Evolutionary conservation across 768 basidiomycete genomes (phyloP), one percentile per base, ranked within the genome.

Genomic region (Termitomyces sp.): DNA sequence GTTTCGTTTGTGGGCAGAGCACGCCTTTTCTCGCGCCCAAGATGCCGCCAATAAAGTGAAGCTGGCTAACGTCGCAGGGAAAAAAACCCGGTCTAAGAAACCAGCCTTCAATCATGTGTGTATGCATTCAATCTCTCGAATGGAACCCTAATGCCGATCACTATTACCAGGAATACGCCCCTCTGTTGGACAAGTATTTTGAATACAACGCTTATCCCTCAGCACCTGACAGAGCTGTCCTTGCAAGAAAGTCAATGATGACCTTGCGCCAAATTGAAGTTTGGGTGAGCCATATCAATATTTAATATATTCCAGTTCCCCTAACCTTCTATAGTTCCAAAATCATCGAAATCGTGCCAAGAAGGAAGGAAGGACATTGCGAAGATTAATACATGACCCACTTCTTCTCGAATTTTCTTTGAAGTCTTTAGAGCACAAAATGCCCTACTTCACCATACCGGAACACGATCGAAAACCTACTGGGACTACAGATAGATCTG

Each of bases 261-360:
- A 64, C 73, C 0, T 63, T 63, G 0, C 59, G 75, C 0, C 81
- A 84, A 56, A 80, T 84, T 5, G 77, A 80, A 62, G 77, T 82
- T 50, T 84, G 82, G 82, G 81, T 82, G 58, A n/a, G n/a, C n/a
- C n/a, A n/a, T n/a, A n/a, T n/a, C n/a, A n/a, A n/a, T n/a, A n/a
- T n/a, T n/a, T n/a, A n/a, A n/a, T n/a, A n/a, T n/a, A n/a, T n/a
- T n/a, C n/a, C n/a, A n/a, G n/a, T n/a, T n/a, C n/a, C n/a, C n/a
- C n/a, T n/a, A n/a, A n/a, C n/a, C n/a, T n/a, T n/a, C n/a, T n/a
- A n/a, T n/a, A n/a, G 37, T 83, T 83, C 52, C 82, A 83, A 67
- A 83, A 83, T 37, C 77, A 76, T 40, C 75, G 82, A 3, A 71
- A 69, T 50, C 73, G 76, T 9, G 69, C 71, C 0, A 74, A 65